phyloP scores from a whole-genome alignment of 129 eudicot species.

The Helichrysum umbraculigerum region DNA sequence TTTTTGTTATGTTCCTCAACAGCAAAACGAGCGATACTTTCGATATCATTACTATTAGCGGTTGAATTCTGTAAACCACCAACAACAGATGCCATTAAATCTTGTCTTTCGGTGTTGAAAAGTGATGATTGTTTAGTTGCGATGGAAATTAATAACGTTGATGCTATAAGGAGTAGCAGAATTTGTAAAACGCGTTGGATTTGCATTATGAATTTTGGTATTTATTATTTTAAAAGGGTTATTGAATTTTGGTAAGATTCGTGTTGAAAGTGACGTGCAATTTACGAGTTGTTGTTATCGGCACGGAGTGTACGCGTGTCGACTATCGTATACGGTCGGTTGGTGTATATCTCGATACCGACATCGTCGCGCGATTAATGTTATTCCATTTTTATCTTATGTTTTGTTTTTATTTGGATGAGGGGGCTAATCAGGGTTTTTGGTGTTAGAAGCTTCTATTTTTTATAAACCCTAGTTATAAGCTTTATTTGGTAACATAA shows the following conservation, averaged over 20 bases:
- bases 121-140: slow-evolving; percentile 22
- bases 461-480: too few relatives aligned
- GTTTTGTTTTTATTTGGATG: too few relatives aligned
- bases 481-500: too few relatives aligned
- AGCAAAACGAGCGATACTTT: slow-evolving; percentile 54
- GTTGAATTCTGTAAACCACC: slow-evolving; percentile 46
- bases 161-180: slow-evolving; percentile 18
- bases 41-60: slow-evolving; percentile 40
- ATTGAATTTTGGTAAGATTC: background rate
- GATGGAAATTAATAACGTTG: slow-evolving; percentile 15
- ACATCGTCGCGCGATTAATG: background rate
- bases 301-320: slow-evolving; percentile 30
- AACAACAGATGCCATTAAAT: slow-evolving; percentile 52
- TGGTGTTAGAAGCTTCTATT: too few relatives aligned
- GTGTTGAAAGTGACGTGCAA: slow-evolving; percentile 22
- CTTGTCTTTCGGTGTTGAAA: slow-evolving; percentile 26
- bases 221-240: background rate
- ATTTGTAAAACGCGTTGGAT: slow-evolving; percentile 34
- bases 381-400: too few relatives aligned
- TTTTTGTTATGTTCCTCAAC: slow-evolving; percentile 53
- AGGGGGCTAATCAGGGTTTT: too few relatives aligned
- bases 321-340: background rate
- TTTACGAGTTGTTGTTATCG: background rate
- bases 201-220: slow-evolving; percentile 17
- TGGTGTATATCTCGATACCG: slow-evolving; percentile 13